These are phyloP conservation scores for Arthroderma sp. DNA, from an alignment of 2,329 filamentous ascomycete genomes.

Conservation along the genomic window DNA sequence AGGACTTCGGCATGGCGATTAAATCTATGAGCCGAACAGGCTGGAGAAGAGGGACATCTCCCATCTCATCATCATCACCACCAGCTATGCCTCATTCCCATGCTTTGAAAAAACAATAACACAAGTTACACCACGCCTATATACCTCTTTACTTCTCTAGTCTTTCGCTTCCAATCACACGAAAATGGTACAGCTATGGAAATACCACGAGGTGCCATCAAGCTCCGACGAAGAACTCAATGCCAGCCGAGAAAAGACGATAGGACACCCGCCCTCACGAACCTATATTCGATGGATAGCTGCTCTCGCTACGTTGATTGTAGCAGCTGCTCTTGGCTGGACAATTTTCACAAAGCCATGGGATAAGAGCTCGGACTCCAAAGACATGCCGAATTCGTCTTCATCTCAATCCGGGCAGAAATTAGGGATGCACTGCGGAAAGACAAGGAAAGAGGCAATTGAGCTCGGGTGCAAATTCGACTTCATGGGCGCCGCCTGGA, in stretches of 20 bases:
- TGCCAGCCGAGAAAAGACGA: neutral
- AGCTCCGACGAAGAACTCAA: neutral
- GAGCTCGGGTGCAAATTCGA: slow-evolving; percentile 6
- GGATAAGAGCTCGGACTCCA: neutral
- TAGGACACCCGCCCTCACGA: neutral
- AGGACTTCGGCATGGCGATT: too few relatives aligned
- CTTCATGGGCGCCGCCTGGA: slow-evolving; percentile 6
- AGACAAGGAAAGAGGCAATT: slow-evolving; percentile 6
- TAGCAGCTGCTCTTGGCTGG: neutral
- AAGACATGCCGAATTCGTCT: neutral
- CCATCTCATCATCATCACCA: too few relatives aligned
- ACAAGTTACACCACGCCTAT: too few relatives aligned
- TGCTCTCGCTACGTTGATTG: neutral
- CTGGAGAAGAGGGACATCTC: too few relatives aligned
- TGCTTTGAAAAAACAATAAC: too few relatives aligned
- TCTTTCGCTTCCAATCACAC: too few relatives aligned
- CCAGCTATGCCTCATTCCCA: too few relatives aligned
- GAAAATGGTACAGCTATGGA: slow-evolving; percentile 1
- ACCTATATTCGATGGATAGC: neutral
- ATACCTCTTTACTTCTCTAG: too few relatives aligned
- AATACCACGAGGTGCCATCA: neutral
- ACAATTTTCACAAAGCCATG: neutral
- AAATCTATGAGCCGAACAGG: too few relatives aligned
- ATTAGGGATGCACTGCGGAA: slow-evolving; percentile 1
- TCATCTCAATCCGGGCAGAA: neutral